These are phyloP conservation scores for Oryza punctata DNA, from an alignment of 176 grass and related monocot genomes.

Conservation along the genomic window DNA sequence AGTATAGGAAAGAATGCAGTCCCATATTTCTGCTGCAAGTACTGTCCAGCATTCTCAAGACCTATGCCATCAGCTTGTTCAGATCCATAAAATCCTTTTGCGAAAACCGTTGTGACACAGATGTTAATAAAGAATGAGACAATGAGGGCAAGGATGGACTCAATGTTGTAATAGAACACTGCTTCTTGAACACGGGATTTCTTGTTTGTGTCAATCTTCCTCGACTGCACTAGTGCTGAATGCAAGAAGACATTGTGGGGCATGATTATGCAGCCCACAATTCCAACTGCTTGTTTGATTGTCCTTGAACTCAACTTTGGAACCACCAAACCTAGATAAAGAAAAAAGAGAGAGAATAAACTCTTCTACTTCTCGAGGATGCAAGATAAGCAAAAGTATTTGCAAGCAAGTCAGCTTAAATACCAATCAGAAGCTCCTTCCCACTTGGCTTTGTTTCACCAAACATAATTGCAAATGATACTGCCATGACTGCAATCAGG, in stretches of 20 bases:
- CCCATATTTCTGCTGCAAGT: conserved; percentile 92
- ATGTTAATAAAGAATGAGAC: conserved; percentile 93
- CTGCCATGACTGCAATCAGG: conserved; percentile 76
- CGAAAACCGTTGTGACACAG: conserved; percentile 84
- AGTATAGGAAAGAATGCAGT: conserved; percentile 71
- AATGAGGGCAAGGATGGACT: conserved; percentile 73
- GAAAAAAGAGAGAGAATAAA: conserved; percentile 22
- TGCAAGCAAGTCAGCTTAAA: not conserved
- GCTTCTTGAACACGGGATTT: conserved; percentile 82
- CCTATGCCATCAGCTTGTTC: conserved; percentile 66
- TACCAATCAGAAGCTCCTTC: conserved; percentile 94
- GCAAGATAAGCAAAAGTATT: conserved; percentile 14
- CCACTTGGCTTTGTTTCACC: conserved; percentile 84
- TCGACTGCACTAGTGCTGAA: conserved; percentile 87
- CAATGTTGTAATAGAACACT: conserved; percentile 87
- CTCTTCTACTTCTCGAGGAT: conserved; percentile 15
- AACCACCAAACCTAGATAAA: conserved; percentile 67
- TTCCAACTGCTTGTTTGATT: conserved; percentile 82
- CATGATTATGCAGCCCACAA: conserved; percentile 95
- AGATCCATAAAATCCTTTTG: conserved; percentile 88
- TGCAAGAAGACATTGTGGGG: conserved; percentile 93
- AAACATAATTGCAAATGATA: conserved; percentile 93
- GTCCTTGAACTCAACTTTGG: conserved; percentile 79
- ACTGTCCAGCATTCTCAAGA: conserved; percentile 91
- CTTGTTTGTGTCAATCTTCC: conserved; percentile 77